Evolutionary conservation across 108 stramenopile species (phyloP), one percentile per base, ranked within the genome.

Genomic region (Phaeodactylum tricornutum): DNA sequence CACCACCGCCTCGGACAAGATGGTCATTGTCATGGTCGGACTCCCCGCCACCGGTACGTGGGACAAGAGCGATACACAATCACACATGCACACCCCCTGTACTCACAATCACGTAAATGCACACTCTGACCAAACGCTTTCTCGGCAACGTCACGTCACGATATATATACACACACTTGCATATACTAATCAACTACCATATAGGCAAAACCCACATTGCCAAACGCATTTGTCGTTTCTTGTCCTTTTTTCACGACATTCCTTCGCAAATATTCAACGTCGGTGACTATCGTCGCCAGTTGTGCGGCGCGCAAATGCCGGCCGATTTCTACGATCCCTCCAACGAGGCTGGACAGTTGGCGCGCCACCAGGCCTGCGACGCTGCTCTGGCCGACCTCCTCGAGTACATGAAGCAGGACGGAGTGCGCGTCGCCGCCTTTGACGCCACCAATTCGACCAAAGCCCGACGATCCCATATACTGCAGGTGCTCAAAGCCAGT

Each of bases 1-100:
- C 23, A 66, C 66, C 7, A 83, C 80, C 5, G 82, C 77, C 34
- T 60, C 66, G n/a, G 90, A 92, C 55, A 92, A 96, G 53, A 57
- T 96, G 26, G 85, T 98, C 22, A 76, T 98, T 22, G 75, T 94
- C 60, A 87, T 98, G 91, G 89, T 95, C 14, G 97, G 97, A 1
- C 64, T 98, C 9, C 97, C 97, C 1, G 98, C 88, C 0, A 85
- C 92, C 4, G 98, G 98, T 1, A 16, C 14, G 41, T 43, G 41
- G 19, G 7, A 17, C 7, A 9, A 8, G 41, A n/a, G n/a, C n/a
- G n/a, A n/a, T n/a, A n/a, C n/a, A n/a, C n/a, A n/a, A n/a, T n/a
- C n/a, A n/a, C n/a, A n/a, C n/a, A n/a, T n/a, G n/a, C n/a, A n/a
- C n/a, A n/a, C n/a, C n/a, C n/a, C n/a, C n/a, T n/a, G n/a, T n/a